Conservation (phyloP, 306 rosid genomes). For the Prosopis cineraria region DNA sequence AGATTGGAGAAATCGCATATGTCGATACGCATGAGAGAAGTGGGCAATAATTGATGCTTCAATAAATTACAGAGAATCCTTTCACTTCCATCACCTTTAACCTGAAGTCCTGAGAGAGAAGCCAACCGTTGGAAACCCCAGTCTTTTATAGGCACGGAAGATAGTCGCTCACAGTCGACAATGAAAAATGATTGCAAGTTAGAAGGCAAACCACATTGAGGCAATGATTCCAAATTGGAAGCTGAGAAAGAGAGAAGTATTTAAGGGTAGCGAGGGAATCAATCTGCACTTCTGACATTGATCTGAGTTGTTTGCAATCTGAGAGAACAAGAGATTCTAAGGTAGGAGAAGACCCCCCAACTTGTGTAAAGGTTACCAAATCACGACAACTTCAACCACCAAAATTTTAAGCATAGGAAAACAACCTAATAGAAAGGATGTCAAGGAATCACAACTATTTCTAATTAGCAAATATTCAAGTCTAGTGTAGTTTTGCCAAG, state of each 20-base stretch:
- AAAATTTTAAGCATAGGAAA: not conserved
- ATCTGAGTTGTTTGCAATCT: not conserved
- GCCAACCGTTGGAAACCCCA: not conserved
- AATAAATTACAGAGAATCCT: not conserved
- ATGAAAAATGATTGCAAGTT: not conserved
- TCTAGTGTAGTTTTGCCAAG: not conserved
- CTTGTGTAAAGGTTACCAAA: not conserved
- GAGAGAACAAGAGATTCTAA: not conserved
- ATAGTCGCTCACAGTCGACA: not conserved
- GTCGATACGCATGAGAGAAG: fast-evolving
- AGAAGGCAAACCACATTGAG: not conserved
- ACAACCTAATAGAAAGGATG: not conserved
- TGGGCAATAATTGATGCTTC: not conserved
- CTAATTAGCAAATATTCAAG: not conserved
- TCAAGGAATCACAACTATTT: not conserved
- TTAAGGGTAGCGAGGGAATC: not conserved
- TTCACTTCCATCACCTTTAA: not conserved
- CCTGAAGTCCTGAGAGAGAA: not conserved
- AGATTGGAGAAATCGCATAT: fast-evolving
- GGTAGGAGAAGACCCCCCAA: not conserved
- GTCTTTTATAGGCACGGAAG: not conserved
- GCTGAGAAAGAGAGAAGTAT: not conserved
- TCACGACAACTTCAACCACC: not conserved
- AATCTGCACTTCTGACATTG: not conserved
- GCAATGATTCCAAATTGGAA: not conserved